These are phyloP conservation scores for Leishmania braziliensis DNA, from an alignment of 208 protist species.

Conservation along the genomic window DNA sequence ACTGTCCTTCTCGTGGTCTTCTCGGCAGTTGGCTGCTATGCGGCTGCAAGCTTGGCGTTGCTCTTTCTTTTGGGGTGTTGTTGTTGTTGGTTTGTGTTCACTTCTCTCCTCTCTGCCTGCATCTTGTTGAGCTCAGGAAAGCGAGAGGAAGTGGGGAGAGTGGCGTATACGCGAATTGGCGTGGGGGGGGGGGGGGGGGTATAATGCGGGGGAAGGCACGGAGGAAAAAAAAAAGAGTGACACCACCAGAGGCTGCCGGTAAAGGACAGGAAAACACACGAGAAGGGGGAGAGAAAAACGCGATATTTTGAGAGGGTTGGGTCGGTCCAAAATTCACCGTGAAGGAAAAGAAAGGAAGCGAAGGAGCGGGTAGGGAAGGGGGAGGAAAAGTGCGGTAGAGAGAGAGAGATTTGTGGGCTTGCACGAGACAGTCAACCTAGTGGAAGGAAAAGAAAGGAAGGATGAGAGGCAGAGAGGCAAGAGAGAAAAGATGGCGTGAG, in stretches of 20 bases:
- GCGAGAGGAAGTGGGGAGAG: neutral
- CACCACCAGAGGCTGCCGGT: neutral
- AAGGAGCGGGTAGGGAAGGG: neutral
- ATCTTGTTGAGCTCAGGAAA: neutral
- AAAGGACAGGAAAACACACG: neutral
- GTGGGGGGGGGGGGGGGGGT: neutral
- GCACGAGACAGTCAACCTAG: neutral
- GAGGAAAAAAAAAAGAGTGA: neutral
- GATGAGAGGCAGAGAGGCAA: neutral
- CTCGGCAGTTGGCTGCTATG: conserved; percentile 21
- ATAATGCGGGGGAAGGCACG: neutral
- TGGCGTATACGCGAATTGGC: neutral
- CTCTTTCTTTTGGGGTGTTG: neutral
- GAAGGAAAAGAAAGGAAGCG: neutral
- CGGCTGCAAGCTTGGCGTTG: neutral
- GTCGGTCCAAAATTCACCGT: neutral
- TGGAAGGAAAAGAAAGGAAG: neutral
- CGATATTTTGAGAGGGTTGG: neutral
- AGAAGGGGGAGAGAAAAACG: neutral
- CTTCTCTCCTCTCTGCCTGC: neutral
- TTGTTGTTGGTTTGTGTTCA: neutral
- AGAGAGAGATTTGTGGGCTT: neutral
- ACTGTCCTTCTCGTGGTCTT: conserved; percentile 28
- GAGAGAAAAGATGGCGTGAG: neutral
- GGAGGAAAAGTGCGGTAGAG: neutral